Conservation (phyloP, 1,284 basidiomycete species). For the Fomitopsis betulina region DNA sequence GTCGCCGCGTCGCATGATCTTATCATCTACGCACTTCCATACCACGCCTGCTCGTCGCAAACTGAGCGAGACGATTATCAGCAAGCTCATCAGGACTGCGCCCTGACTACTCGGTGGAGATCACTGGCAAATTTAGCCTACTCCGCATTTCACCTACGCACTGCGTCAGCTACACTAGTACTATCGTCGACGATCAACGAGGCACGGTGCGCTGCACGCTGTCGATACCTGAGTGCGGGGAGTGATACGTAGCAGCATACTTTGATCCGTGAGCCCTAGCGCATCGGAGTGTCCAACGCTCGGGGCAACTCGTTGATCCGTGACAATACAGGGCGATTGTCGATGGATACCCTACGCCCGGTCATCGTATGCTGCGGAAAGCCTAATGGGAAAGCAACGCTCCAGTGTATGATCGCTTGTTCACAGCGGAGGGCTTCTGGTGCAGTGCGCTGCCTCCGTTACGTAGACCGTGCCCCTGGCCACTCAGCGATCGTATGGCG, state of each 20-base stretch:
- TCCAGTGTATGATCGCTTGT: neutral
- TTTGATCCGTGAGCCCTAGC: neutral
- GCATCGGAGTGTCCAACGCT: neutral
- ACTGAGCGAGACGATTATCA: neutral
- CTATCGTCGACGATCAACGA: constrained; percentile 3
- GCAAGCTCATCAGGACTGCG: neutral
- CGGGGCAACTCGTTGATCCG: neutral
- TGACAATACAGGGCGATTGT: constrained; percentile 1
- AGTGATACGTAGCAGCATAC: neutral
- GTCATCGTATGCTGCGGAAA: neutral
- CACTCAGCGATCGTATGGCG: neutral
- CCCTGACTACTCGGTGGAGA: neutral
- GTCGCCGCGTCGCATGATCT: neutral
- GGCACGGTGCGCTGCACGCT: neutral
- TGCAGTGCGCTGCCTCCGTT: constrained; percentile 2
- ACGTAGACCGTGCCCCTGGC: neutral
- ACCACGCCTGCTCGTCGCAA: neutral
- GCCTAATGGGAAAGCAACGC: neutral
- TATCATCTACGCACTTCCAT: neutral
- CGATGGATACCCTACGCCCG: neutral
- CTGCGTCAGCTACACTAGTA: neutral
- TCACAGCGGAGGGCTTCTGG: neutral
- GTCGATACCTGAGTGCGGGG: neutral
- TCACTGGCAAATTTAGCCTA: neutral
- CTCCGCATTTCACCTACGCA: neutral